Evolutionary conservation across 1,284 basidiomycete genomes (phyloP).

Genomic region (Moniliella sp.): DNA sequence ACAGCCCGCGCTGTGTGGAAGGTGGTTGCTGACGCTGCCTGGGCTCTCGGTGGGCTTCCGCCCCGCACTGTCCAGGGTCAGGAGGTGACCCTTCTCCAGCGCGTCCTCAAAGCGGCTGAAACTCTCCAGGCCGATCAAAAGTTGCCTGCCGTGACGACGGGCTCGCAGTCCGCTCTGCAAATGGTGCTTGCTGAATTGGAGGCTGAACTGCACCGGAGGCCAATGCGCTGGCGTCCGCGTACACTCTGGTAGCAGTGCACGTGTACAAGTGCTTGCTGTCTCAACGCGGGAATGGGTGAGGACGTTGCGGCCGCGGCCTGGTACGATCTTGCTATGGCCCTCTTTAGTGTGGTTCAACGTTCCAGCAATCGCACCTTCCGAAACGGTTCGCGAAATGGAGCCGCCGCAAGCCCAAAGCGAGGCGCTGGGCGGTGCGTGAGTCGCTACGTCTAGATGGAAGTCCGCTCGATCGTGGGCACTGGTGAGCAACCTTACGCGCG

Average conservation of each 20-base stretch:
- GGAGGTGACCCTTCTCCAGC: background rate
- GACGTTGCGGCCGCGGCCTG: slow-evolving; percentile 45
- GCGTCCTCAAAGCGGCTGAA: slow-evolving; percentile 8
- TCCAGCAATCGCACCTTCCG: slow-evolving; percentile 40
- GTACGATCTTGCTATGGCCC: slow-evolving; percentile 50
- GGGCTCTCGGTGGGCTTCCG: slow-evolving; percentile 22
- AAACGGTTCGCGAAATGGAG: too few relatives aligned
- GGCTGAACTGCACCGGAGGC: slow-evolving; percentile 37
- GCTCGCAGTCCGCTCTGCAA: slow-evolving; percentile 42
- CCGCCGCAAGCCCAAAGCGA: slow-evolving; percentile 1
- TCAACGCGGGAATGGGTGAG: slow-evolving; percentile 45
- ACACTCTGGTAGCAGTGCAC: slow-evolving; percentile 37
- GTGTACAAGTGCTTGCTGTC: slow-evolving; percentile 53
- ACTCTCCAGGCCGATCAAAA: too few relatives aligned
- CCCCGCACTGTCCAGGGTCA: background rate
- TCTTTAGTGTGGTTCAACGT: too few relatives aligned
- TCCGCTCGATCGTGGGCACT: slow-evolving; percentile 62
- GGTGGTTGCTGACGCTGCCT: slow-evolving; percentile 54
- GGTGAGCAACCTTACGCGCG: slow-evolving; percentile 53
- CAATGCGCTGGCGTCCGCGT: slow-evolving; percentile 11
- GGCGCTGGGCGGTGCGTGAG: slow-evolving; percentile 4
- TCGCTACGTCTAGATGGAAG: slow-evolving; percentile 23
- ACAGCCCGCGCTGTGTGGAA: slow-evolving; percentile 50
- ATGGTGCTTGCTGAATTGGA: slow-evolving; percentile 39
- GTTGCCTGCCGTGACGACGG: slow-evolving; percentile 5